Percentiles rank a stretch among this genome's conserved stretches.
phyloP scores from a whole-genome alignment of 352 stramenopile genomes.

The Phytophthora constricta region DNA sequence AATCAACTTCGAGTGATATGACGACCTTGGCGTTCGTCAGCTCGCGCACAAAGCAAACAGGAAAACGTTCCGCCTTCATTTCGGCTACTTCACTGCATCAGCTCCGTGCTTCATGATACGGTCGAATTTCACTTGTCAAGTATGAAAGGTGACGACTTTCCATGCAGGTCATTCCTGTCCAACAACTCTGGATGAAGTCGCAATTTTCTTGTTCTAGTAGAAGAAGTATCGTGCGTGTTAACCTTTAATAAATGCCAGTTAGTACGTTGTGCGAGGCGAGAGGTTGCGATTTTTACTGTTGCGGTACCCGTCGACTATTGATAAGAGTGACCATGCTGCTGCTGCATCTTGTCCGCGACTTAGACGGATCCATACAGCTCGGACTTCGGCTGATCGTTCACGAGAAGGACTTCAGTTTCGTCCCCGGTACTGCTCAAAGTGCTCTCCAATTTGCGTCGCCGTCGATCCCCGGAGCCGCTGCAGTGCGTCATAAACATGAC shows the following conservation, averaged over 20 bases:
- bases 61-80: too few species aligned
- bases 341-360: neutral
- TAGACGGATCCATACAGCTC: slow-evolving; percentile 32
- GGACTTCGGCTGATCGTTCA: slow-evolving; percentile 19
- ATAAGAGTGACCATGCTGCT: neutral
- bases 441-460: slow-evolving; percentile 30
- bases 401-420: slow-evolving; percentile 36
- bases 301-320: slow-evolving; percentile 18
- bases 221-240: neutral
- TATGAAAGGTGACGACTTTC: neutral
- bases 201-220: neutral
- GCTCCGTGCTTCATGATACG: too few species aligned
- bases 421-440: slow-evolving; percentile 32
- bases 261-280: slow-evolving; percentile 14
- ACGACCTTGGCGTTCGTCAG: too few species aligned
- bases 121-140: too few species aligned
- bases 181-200: neutral
- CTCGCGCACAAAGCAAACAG: too few species aligned
- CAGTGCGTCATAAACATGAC: slow-evolving; percentile 82
- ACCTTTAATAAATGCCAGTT: too few species aligned
- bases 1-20: too few species aligned
- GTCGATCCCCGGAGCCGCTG: slow-evolving; percentile 41
- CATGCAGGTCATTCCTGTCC: too few species aligned
- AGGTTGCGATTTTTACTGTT: slow-evolving; percentile 20
- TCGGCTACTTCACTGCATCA: too few species aligned